Evolutionary conservation across 2,329 filamentous ascomycete genomes (phyloP), one percentile per base, ranked within the genome.

Genomic region (Apiospora marii): DNA sequence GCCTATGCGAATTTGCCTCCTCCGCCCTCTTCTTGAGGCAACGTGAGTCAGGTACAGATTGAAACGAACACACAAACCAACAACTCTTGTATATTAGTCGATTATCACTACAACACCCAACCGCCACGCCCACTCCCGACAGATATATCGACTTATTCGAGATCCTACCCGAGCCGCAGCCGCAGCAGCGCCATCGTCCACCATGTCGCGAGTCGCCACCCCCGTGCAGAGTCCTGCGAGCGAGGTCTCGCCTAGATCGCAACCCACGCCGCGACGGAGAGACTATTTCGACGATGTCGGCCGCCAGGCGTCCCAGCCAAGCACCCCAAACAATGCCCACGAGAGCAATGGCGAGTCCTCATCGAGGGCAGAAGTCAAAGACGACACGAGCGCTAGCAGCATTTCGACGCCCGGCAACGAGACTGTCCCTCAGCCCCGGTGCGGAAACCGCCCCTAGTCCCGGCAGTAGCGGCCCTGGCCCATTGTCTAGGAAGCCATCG

Each of bases 401-500:
- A 80, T 73, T 74, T 81, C 79, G 74, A 81, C 79, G 74, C 79
- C 75, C 69, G 79, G 81, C 19, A 64, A 64, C 58, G 58, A 64
- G 34, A 64, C 58, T 10, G 58, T 64, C 22, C 58, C 58, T 64
- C n/a, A 64, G 58, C 34, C 58, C 58, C 19, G 34, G 58, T 19
- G 58, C 58, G 69, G 81, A 83, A 72, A 80, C 81, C 13, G 76
- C 78, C 27, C 82, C 84, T 71, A 80, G 82, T 73, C 78, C 79
- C 72, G 78, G 79, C 68, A 80, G 79, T 73, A 81, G 77, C 76
- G 80, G 76, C 41, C 76, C 78, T 16, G 79, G 76, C 37, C 76
- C 78, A 14, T 75, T 81, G 69, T 82, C 82, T 64, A 82, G 85
- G 69, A 87, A 87, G 75, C 82, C 82, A 16, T 89, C 87, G 1